Evolutionary conservation across 1,139 yeast genomes (phyloP), one percentile per base, ranked within the genome.

Genomic region (Yamadazyma songkhlaensis): DNA sequence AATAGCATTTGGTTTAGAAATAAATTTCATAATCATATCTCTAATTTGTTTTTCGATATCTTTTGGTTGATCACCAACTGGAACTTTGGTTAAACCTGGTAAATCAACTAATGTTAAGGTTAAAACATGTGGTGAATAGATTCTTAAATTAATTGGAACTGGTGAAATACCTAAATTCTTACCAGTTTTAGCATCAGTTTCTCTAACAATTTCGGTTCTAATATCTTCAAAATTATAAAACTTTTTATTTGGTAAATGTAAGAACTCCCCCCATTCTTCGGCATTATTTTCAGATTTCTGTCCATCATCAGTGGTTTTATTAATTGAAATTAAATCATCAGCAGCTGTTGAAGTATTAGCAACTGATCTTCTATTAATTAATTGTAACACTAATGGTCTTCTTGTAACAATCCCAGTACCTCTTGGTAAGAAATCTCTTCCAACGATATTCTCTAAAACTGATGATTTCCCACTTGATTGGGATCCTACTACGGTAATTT

Each of bases 61-160:
- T 59, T 85, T 87, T 38, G 99, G 99, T 65, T 92, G 99, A 62
- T 92, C 98, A 34, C 99, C 99, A 35, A 92, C 97, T n/a, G 99
- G 98, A 29, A 94, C 98, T 63, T 92, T 92, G 23, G 99, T 92
- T 56, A 94, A 76, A 45, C 99, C 99, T 10, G 99, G 99, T 53
- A 92, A 75, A 72, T 92, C 99, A 31, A 92, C 98, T 55, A 92
- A 77, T 3, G 99, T 94, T 62, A 92, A 77, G 10, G 97, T 92
- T 55, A 92, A 74, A 36, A 92, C 98, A 57, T 90, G 92, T 10
- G 99, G 98, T 21, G 97, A 90, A 62, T 85, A 90, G 49, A 92
- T 89, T 64, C 97, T 78, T 59, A 92, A 74, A 62, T 92, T 92
- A 60, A 92, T 92, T 41, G 98, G 98, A 14, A 81, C 81, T 1